Evolutionary conservation across 192 early-diverging fungal genomes (phyloP).

Genomic region (Podila minutissima): DNA sequence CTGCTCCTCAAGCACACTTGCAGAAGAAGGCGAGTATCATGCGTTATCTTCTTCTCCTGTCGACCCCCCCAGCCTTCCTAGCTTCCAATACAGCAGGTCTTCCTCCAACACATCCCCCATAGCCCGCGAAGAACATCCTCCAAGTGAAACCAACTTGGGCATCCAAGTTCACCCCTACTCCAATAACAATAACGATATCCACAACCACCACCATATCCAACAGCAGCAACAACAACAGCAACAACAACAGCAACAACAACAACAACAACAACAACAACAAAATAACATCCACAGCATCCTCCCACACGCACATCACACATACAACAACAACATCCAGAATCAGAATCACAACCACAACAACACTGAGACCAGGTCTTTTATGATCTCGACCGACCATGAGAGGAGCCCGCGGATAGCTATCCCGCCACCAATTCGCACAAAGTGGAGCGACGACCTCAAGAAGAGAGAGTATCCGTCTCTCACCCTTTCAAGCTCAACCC

Average conservation of each 20-base stretch:
- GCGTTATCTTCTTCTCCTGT: not conserved
- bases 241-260: not conserved
- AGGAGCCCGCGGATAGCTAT: conserved; percentile 1
- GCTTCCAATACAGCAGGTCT: not conserved
- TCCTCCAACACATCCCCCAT: no score
- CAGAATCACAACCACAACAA: not conserved
- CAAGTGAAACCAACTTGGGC: no score
- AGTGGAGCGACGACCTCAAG: conserved; percentile 16
- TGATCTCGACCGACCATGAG: not conserved
- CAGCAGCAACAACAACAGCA: not conserved
- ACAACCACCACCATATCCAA: not conserved
- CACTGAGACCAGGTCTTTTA: not conserved
- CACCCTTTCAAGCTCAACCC: conserved; percentile 13
- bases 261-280: not conserved
- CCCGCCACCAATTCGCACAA: conserved; percentile 33
- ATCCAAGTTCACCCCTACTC: not conserved
- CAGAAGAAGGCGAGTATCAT: not conserved
- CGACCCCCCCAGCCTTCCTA: not conserved
- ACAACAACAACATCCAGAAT: no score
- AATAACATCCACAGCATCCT: not conserved
- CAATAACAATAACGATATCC: conserved; percentile 4
- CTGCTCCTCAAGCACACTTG: not conserved
- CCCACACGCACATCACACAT: not conserved
- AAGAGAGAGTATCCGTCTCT: conserved; percentile 24
- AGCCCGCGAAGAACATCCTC: no score